Evolutionary conservation across 805 yeast genomes (phyloP).

Genomic region (Ogataea haglerorum): DNA sequence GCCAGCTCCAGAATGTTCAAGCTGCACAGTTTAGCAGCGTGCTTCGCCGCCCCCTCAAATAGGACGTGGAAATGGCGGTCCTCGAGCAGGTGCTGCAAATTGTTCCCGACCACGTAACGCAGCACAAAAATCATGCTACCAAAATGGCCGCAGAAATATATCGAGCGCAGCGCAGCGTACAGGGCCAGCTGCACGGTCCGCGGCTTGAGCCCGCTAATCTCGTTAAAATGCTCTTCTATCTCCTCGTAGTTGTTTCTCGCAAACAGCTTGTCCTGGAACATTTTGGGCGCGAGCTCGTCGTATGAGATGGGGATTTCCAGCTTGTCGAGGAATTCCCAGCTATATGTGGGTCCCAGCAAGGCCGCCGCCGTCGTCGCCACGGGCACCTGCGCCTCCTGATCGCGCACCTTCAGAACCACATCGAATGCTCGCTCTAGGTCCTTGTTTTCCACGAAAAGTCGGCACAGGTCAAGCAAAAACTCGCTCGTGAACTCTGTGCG

Average conservation of each 20-base stretch:
- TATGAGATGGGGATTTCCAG: neutral
- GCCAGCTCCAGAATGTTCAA: constrained; percentile 13
- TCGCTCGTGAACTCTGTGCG: constrained; percentile 8
- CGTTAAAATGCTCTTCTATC: constrained; percentile 3
- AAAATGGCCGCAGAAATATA: constrained; percentile 16
- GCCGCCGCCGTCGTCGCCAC: constrained; percentile 12
- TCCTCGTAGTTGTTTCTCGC: constrained; percentile 8
- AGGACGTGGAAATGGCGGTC: constrained; percentile 16
- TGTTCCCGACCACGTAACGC: constrained; percentile 5
- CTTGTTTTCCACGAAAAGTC: constrained; percentile 6
- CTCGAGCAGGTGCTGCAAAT: constrained; percentile 6
- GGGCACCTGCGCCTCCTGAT: constrained; percentile 1
- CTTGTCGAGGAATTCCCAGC: constrained; percentile 10
- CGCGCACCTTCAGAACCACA: constrained; percentile 8
- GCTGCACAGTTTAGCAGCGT: constrained; percentile 21
- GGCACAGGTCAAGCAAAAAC: constrained; percentile 2
- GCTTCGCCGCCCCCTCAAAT: constrained; percentile 16
- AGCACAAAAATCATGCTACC: constrained; percentile 17
- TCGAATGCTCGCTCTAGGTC: constrained; percentile 12
- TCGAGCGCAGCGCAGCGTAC: constrained; percentile 19
- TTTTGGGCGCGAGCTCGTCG: neutral
- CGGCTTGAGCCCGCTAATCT: constrained; percentile 1
- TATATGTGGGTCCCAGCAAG: constrained; percentile 1
- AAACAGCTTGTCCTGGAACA: constrained; percentile 4
- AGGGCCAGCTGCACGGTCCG: constrained; percentile 15